Percentiles rank a stretch among this genome's conserved stretches.
Conservation (phyloP, 208 protist genomes). For the Trichomonas tenax region DNA sequence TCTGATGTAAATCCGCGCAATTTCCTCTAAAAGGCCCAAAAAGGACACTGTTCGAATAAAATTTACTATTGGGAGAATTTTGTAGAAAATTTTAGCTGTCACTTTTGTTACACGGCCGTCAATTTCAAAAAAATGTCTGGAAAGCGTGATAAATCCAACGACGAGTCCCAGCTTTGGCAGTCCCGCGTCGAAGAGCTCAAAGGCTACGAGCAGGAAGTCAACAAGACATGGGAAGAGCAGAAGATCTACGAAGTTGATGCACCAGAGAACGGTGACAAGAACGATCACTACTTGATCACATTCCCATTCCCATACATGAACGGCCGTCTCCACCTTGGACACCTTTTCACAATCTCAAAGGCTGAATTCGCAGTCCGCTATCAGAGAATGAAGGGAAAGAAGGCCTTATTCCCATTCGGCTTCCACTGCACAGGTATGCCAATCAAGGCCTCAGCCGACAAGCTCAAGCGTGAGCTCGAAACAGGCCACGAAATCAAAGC, state of each 20-base stretch:
- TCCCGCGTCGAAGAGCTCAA: background rate
- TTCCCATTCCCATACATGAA: constrained; percentile 47
- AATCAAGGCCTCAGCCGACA: constrained; percentile 92
- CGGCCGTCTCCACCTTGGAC: constrained; percentile 85
- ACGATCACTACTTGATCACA: constrained; percentile 19
- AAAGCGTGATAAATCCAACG: background rate
- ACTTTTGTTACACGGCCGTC: background rate
- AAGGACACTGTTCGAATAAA: too few relatives aligned
- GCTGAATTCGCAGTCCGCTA: constrained; percentile 91
- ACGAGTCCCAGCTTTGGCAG: background rate
- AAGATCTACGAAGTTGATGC: constrained; percentile 13
- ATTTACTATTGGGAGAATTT: too few relatives aligned
- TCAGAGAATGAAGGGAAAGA: constrained; percentile 75
- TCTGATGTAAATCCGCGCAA: too few relatives aligned
- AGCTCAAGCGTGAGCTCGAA: constrained; percentile 53
- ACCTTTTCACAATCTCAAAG: constrained; percentile 96
- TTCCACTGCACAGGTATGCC: constrained; percentile 99
- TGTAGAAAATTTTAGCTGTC: background rate
- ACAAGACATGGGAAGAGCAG: background rate
- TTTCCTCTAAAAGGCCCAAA: too few relatives aligned
- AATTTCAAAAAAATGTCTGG: background rate
- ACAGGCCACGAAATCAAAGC: background rate
- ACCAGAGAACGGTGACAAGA: background rate
- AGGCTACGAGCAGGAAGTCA: background rate
- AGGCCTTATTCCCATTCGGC: constrained; percentile 95